phyloP scores from a whole-genome alignment of 108 stramenopile genomes.

The Cylindrotheca closterium region DNA sequence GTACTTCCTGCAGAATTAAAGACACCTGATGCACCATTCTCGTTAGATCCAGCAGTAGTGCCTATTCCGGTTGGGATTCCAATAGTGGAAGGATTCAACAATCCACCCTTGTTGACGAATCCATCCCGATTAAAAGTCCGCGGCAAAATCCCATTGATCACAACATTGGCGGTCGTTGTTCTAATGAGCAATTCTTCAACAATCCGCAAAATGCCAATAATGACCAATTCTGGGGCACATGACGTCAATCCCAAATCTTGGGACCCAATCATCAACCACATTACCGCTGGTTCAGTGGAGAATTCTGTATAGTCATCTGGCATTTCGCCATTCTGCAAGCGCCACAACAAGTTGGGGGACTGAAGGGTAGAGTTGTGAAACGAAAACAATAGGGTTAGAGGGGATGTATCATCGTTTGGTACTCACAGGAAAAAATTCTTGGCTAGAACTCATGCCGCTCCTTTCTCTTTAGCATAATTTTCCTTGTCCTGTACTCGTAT shows the following conservation, averaged over 20 bases:
- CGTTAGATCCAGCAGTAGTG: background rate
- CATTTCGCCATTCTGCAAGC: conserved; percentile 65
- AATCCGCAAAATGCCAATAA: conserved; percentile 59
- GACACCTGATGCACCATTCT: background rate
- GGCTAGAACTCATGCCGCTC: no score
- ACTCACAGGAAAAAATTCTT: background rate
- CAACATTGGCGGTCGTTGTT: conserved; percentile 39
- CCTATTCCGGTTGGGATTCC: background rate
- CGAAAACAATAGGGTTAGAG: background rate
- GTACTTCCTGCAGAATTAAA: background rate
- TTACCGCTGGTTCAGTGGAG: conserved; percentile 42
- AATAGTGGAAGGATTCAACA: background rate
- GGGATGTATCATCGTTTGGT: background rate
- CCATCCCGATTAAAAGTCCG: conserved; percentile 24
- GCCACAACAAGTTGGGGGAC: conserved; percentile 61
- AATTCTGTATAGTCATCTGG: conserved; percentile 48
- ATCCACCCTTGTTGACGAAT: conserved; percentile 4
- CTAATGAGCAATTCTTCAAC: conserved; percentile 51
- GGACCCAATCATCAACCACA: conserved; percentile 51
- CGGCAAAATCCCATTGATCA: conserved; percentile 66
- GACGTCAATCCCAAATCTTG: conserved; percentile 59
- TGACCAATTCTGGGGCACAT: conserved; percentile 54
- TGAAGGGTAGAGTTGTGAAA: background rate
- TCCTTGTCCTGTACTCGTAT: no score
- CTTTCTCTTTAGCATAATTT: no score